Base-by-base conservation (phyloP, 1,284 basidiomycete genomes). In the Malassezia furfur region DNA sequence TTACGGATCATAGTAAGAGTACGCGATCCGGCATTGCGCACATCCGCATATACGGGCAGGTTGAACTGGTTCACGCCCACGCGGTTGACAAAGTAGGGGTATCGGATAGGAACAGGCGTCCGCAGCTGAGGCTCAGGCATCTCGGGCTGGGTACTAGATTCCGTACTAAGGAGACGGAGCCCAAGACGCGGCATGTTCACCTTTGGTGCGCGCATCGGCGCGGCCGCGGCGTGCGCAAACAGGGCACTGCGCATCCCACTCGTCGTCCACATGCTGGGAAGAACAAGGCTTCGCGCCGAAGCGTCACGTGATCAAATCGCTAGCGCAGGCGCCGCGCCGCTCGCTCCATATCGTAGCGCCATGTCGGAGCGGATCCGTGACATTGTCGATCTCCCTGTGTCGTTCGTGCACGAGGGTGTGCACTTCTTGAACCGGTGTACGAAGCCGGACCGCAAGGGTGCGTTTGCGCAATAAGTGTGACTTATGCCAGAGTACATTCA, bases 341-440 rank as follows among this genome's bases (percentile, higher is more conserved):
- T 21, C 17, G 10, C 19, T 28, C 21, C 25, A 28, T 28, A 28
- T 28, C 25, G 25, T 28, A 7, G 25, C 25, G 25, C 25, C 74
- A 90, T 90, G 87, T 87, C 88, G 61, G 89, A 93, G 76, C 87
- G 87, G 78, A 76, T 94, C 66, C 85, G 83, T 75, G 93, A 96
- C 73, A 84, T 96, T 77, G 78, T 86, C 64, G 90, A 96, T 61
- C 82, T 93, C 62, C 91, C 91, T 50, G 87, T 90, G 76, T 83
- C 89, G 72, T 96, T 96, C 77, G 68, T 91, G 66, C 86, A 83
- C 68, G 93, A 96, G 68, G 93, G 93, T 57, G 88, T 87, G 66
- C 88, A 91, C 80, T 96, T 98, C 80, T 79, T 98, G 67, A 88
- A 85, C 72, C 84, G 91, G 75, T 99, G 93, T 81, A 94, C 91